Conservation (phyloP, 345 rosid genomes). For the Lenwebbia sp. region DNA sequence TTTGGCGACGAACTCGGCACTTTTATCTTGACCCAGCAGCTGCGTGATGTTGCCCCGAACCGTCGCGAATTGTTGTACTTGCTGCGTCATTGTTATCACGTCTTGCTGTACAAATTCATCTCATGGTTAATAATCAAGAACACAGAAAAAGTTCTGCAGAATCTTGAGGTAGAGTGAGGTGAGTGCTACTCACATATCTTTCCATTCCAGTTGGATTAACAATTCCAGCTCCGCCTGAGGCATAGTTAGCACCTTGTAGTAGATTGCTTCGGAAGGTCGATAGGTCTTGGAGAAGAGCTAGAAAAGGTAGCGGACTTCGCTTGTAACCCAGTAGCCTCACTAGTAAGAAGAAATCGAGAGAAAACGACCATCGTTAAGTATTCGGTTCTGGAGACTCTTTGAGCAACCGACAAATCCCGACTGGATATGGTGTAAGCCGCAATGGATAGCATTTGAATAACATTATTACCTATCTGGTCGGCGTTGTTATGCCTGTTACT, state of each 20-base stretch:
- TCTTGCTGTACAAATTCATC: not conserved
- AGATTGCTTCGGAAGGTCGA: too few species aligned
- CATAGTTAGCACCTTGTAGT: too few species aligned
- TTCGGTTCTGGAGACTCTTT: not conserved
- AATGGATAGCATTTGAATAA: not conserved
- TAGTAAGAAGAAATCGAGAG: not conserved
- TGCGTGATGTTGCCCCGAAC: not conserved
- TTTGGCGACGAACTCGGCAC: not conserved
- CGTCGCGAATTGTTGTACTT: not conserved
- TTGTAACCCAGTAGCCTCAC: slow-evolving; percentile 1
- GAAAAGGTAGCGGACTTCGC: too few species aligned
- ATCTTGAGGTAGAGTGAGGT: not conserved
- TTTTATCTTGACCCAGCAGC: not conserved
- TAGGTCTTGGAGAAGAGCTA: too few species aligned
- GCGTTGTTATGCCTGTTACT: slow-evolving; percentile 13
- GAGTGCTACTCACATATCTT: not conserved
- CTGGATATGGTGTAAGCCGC: too few species aligned
- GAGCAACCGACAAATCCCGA: too few species aligned
- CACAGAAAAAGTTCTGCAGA: not conserved
- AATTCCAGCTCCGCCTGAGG: too few species aligned
- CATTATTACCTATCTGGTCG: slow-evolving; percentile 7
- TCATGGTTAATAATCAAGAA: not conserved
- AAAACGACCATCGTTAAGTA: too few species aligned
- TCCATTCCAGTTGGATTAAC: too few species aligned
- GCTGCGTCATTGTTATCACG: not conserved